These are phyloP conservation scores for Lecanoromycetidae sp. DNA, from an alignment of 2,329 filamentous ascomycete genomes.

Conservation along the genomic window DNA sequence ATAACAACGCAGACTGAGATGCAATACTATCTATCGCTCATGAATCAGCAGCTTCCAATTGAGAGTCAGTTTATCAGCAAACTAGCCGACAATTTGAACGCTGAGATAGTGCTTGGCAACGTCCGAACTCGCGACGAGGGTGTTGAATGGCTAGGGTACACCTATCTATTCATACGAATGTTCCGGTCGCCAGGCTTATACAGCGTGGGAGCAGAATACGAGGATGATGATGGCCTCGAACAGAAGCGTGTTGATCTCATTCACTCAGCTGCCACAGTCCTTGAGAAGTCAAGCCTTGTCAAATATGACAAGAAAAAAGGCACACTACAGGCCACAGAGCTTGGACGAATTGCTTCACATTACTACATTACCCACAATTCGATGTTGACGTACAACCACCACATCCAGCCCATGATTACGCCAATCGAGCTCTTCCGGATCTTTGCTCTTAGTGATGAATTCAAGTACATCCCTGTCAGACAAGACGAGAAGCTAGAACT, in stretches of 20 bases:
- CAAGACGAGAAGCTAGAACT: conserved; percentile 96
- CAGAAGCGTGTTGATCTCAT: conserved; percentile 97
- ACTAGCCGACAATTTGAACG: conserved; percentile 89
- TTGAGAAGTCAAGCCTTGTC: conserved; percentile 77
- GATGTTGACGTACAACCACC: conserved; percentile 93
- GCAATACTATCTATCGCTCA: conserved; percentile 89
- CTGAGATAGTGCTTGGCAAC: conserved; percentile 89
- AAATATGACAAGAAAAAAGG: conserved; percentile 95
- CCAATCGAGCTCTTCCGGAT: conserved; percentile 94
- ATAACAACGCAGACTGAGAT: conserved; percentile 93
- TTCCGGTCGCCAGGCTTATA: conserved; percentile 88
- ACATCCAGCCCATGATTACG: conserved; percentile 84
- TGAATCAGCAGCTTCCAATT: conserved; percentile 95
- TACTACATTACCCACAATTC: conserved; percentile 97
- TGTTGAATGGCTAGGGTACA: conserved; percentile 98
- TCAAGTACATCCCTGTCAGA: conserved; percentile 96
- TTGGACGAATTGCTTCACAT: conserved; percentile 90
- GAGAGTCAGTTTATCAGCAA: conserved; percentile 92
- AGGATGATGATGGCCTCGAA: conserved; percentile 79
- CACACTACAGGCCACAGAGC: conserved; percentile 77
- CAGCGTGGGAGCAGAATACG: conserved; percentile 90
- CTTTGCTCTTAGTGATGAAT: conserved; percentile 91
- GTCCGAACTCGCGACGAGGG: conserved; percentile 84
- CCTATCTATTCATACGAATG: conserved; percentile 96
- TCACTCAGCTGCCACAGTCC: conserved; percentile 76